Evolutionary conservation across 345 rosid genomes (phyloP), one percentile per base, ranked within the genome.

Genomic region (Clausena lansium): DNA sequence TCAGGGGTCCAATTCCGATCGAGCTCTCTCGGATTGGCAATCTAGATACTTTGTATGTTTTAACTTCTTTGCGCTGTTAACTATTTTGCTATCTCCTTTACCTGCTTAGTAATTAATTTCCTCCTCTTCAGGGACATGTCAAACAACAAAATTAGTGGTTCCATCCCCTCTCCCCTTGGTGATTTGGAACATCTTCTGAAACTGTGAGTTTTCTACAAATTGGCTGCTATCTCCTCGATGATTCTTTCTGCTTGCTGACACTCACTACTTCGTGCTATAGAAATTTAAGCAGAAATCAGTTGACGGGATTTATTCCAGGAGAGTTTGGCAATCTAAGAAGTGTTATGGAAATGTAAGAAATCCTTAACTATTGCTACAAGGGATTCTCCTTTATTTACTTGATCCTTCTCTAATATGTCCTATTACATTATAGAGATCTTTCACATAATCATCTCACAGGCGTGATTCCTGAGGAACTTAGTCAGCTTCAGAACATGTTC

Each of bases 111-210:
- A 13, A 75, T 3, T 52, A 9, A 54, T 32, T 41, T 60, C 32
- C 38, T 67, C 66, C 38, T 79, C 61, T 69, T 33, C 80, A 96
- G 99, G 89, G 99, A 96, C 82, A 84, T 96, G 71, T 96, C 98
- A 39, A 78, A 86, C 73, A 94, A 96, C 89, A 88, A 89, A 79
- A 92, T 96, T 67, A 86, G 73, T 80, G 99, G 98, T 60, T 84
- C 79, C 45, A 92, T 96, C 70, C 99, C 99, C 78, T 83, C 97
- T 81, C 86, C 99, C 38, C 88, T 96, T 24, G 98, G 99, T 76
- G 98, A 94, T 84, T 85, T 96, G 84, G 99, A 96, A 82, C 99
- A 96, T 83, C 95, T 96, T 77, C 87, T 92, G 36, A 94, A 92
- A 90, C 84, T 96, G 99, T 96, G 71, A 89, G 94, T 82, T 70